Base-by-base conservation (phyloP, 306 rosid species). In the Vigna hirtella region DNA sequence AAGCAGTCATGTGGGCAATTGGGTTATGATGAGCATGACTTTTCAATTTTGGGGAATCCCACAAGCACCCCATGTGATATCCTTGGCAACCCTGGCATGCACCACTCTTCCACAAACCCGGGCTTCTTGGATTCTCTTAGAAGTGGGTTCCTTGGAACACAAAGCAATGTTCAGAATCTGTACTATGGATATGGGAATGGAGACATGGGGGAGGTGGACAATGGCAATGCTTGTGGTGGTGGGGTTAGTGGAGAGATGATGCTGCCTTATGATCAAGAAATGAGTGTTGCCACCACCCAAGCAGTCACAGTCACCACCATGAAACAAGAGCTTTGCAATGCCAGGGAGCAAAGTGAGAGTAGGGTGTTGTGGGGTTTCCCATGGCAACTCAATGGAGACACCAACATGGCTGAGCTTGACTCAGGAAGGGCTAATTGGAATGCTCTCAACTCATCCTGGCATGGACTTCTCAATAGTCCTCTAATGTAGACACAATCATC, bases 381-480 rank as follows among this genome's bases (percentile, higher is more conserved):
- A 9, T 91, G 98, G 98, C 98, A 93, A 73, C 47, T 84, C 43
- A 91, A 86, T 73, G 87, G 87, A 4, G 92, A 92, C 50, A 87
- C 88, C 22, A 85, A 74, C 80, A 85, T 87, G 88, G 81, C 66
- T 51, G 93, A 85, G 11, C 16, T 84, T 76, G 97, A 92, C 48
- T 80, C 91, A 7, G 97, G 88, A 61, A 91, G 98, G 83, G 90
- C 79, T 42, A 84, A 82, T 78, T 93, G 99, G 98, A 93, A 87
- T 72, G 90, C 93, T 14, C 17, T 88, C 50, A 86, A 80, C 17
- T 47, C 98, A 15, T 81, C 96, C 20, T 95, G 98, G 98, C 98
- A 91, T 82, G 98, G 98, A 6, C 93, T 95, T 85, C 87, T 95
- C 76, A 89, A 90, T 63, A 91, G 90, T 66, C 99, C 99, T 57